Evolutionary conservation across 371 early-diverging fungal genomes (phyloP).

Genomic region (Chytridium lagenaria): DNA sequence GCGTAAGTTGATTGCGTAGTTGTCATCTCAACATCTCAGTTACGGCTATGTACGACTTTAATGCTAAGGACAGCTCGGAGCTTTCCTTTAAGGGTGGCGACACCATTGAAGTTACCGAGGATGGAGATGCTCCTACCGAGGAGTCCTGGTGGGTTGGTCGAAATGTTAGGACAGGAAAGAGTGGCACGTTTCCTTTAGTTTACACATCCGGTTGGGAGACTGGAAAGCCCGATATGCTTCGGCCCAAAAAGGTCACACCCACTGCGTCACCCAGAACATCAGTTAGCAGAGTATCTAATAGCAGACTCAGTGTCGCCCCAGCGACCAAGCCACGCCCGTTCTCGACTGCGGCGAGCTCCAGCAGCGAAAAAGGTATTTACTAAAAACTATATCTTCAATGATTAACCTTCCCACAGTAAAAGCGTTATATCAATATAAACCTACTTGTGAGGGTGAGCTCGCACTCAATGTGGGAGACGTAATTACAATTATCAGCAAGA

Average conservation of each 20-base stretch:
- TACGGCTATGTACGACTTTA: conserved; percentile 42
- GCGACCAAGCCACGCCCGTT: no score
- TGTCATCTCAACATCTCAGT: conserved; percentile 10
- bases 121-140: conserved; percentile 28
- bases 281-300: no score
- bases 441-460: conserved; percentile 56
- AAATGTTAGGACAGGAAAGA: conserved; percentile 35
- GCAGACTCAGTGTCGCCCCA: no score
- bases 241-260: no score
- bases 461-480: conserved; percentile 45
- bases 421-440: conserved; percentile 50
- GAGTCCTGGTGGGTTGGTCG: conserved; percentile 56
- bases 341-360: no score
- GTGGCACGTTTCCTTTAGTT: conserved; percentile 46
- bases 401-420: conserved; percentile 31
- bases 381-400: no score
- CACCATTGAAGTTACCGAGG: conserved; percentile 41
- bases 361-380: no score
- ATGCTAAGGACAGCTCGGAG: conserved; percentile 41
- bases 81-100: conserved; percentile 52
- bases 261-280: no score
- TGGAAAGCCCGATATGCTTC: background rate
- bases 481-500: conserved; percentile 41
- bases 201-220: conserved; percentile 51
- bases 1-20: background rate